Conservation (phyloP, 2,329 filamentous ascomycete genomes). For the Daldinia sp. region DNA sequence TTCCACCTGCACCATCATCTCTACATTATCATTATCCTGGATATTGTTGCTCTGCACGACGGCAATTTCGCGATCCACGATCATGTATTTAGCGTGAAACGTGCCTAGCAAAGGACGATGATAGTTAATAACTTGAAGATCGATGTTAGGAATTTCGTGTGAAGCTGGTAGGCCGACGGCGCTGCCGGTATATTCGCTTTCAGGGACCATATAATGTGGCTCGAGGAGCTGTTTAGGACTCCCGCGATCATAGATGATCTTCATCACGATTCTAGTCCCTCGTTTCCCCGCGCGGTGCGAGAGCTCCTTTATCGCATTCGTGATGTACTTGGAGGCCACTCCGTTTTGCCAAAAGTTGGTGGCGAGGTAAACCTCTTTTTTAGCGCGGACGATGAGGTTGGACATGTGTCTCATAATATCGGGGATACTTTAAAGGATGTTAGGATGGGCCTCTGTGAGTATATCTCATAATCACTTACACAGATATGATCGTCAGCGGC, state of each 20-base stretch:
- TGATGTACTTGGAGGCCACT: conserved; percentile 71
- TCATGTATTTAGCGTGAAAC: conserved; percentile 80
- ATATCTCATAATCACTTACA: conserved; percentile 47
- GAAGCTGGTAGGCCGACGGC: conserved; percentile 68
- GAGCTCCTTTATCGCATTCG: conserved; percentile 73
- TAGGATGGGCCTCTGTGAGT: not conserved
- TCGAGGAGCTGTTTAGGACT: conserved; percentile 69
- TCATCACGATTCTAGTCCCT: conserved; percentile 68
- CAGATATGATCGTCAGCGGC: conserved; percentile 74
- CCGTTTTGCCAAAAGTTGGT: conserved; percentile 81
- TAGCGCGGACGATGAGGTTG: conserved; percentile 76
- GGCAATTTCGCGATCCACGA: conserved; percentile 76
- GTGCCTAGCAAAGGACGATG: conserved; percentile 76
- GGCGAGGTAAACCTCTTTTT: conserved; percentile 75
- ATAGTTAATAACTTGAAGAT: conserved; percentile 77
- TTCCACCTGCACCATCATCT: conserved; percentile 82
- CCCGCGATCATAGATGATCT: conserved; percentile 79
- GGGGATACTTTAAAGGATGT: conserved; percentile 56
- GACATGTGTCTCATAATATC: conserved; percentile 79
- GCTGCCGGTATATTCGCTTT: conserved; percentile 64
- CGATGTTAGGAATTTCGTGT: conserved; percentile 73
- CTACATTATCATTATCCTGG: conserved; percentile 78
- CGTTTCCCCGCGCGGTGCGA: conserved; percentile 68
- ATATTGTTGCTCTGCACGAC: conserved; percentile 82
- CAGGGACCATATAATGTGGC: conserved; percentile 68